Evolutionary conservation across 176 grass and related monocot genomes (phyloP), one percentile per base, ranked within the genome.

Genomic region (Phyllostachys edulis): DNA sequence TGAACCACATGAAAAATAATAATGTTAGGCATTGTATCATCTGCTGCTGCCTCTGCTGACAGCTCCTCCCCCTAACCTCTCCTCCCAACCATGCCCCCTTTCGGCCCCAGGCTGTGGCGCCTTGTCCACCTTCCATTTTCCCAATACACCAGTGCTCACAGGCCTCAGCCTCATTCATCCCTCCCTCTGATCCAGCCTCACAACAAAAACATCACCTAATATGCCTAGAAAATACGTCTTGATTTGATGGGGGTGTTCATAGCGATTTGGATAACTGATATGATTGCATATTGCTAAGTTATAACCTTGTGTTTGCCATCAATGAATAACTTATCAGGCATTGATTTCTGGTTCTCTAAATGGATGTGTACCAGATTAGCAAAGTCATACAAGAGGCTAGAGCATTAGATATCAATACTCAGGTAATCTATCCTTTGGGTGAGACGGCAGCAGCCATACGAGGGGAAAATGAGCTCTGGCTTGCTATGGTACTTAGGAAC

Each of bases 381-480:
- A 92, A 86, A 83, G 87, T 99, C 76, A 99, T 99, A 88, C 89
- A 96, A 85, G 96, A 99, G 84, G 90, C 89, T 55, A 90, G 93
- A 90, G 93, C 93, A 73, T 78, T 99, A 86, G 96, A 96, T 91
- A 90, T 94, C 74, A 99, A 88, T 47, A 92, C 89, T 64, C 91
- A 91, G 51, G 80, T 99, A 79, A 95, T 99, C 10, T 96, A 96
- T 79, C 96, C 96, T 70, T 92, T 99, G 81, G 96, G 93, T 71
- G 91, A 99, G 88, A 99, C 96, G 11, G 96, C 96, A 73, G 89
- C 93, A 64, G 93, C 91, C 36, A 90, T 99, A 82, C 88, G 93
- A 74, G 96, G 96, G 65, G 96, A 96, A 92, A 99, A 99, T 14
- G 96, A 98, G 75, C 89, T 94, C 14, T 96, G 96, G 93, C 87